Percentiles rank a stretch among this genome's conserved stretches.
Evolutionary conservation across 2,329 filamentous ascomycete species (phyloP).

Genomic region (Alternaria angustiovoidea): DNA sequence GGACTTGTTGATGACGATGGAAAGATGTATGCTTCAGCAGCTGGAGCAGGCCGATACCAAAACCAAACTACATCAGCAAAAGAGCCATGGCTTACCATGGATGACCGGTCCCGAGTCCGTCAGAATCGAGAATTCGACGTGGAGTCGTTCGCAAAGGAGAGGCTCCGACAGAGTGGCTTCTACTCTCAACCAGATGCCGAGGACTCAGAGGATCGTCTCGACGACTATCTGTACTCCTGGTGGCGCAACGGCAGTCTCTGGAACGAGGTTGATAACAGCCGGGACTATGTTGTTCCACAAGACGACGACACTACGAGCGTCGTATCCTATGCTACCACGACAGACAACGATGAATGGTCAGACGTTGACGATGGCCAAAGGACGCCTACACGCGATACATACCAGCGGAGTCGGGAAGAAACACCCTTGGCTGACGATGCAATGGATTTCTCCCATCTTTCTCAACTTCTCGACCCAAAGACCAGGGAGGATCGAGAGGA

Average conservation of each 20-base stretch:
- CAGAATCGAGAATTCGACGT: constrained; percentile 68
- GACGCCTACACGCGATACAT: constrained; percentile 76
- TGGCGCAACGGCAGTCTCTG: constrained; percentile 86
- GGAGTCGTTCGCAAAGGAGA: constrained; percentile 77
- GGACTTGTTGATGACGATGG: constrained; percentile 39
- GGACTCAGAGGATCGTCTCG: constrained; percentile 69
- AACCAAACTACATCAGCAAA: constrained; percentile 15
- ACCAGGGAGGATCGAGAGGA: constrained; percentile 81
- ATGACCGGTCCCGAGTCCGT: constrained; percentile 33
- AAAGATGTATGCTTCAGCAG: constrained; percentile 21
- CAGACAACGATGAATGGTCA: constrained; percentile 52
- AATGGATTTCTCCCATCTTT: constrained; percentile 73
- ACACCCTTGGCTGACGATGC: constrained; percentile 60
- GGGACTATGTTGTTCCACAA: constrained; percentile 72
- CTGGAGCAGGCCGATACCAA: constrained; percentile 4
- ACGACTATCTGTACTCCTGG: constrained; percentile 80
- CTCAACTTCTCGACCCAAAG: constrained; percentile 81
- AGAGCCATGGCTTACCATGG: constrained; percentile 35
- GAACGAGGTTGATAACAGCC: constrained; percentile 81
- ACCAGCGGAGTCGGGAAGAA: constrained; percentile 58
- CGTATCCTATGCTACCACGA: constrained; percentile 69
- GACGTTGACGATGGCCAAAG: constrained; percentile 60
- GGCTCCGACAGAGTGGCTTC: constrained; percentile 56
- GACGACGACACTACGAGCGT: constrained; percentile 85
- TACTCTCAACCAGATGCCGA: constrained; percentile 38